Base-by-base conservation (phyloP, 2,329 filamentous ascomycete species). In the Neonectria sp. region DNA sequence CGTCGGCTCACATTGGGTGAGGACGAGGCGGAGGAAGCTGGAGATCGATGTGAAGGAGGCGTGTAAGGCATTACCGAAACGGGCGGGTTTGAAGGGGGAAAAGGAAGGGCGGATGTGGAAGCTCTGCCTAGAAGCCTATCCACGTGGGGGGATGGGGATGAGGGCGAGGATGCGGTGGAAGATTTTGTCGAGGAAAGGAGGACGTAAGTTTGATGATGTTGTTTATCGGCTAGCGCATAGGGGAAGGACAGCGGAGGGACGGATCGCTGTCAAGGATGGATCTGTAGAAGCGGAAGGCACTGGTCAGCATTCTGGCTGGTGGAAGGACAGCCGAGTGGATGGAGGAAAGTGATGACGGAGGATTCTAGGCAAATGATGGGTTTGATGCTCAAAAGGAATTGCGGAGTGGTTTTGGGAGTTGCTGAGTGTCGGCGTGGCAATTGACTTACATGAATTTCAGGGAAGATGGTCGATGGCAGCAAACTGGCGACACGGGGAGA, bases 61-160 rank as follows among this genome's bases (percentile, higher is more conserved):
- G 93, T 96, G 86, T 96, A 96, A 90, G 93, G 93, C 93, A 96
- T 96, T 85, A 88, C 85, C 80, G 80, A 75, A 68, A 27, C 68
- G 56, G n/a, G 63, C 62, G 72, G 72, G 76, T 72, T 67, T 63
- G 64, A 60, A 48, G 37, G 59, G 58, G 53, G 67, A 40, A 43
- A 64, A 63, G 25, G 37, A 25, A 63, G 31, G 55, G 40, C 75
- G 63, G 70, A 68, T 69, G 71, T 65, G 73, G 68, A 74, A 73
- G 73, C 72, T 48, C 48, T 68, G 69, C 55, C 57, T 46, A 70
- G 58, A 55, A 68, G 63, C 73, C 68, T 67, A 33, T 68, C 70
- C 73, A 72, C 70, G 69, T 56, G 25, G 63, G 25, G 63, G 64
- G 67, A 63, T 68, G 53, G 52, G 33, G 58, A 52, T 9, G 40